These are phyloP conservation scores for Cruciata laevipes DNA, from an alignment of 257 asterid species.

Conservation along the genomic window DNA sequence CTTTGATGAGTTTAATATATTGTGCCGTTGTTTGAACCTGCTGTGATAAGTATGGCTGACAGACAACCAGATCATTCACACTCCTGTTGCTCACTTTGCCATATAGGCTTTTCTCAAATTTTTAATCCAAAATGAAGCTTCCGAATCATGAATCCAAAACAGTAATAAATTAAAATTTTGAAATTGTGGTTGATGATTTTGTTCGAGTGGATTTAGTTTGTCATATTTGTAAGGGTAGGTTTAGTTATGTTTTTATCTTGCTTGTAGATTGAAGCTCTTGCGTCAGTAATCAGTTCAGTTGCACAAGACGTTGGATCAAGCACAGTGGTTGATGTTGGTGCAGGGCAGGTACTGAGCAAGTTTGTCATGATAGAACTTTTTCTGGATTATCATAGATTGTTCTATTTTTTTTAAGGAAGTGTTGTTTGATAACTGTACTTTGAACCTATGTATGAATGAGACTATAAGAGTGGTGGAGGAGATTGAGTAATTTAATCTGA, in stretches of 20 bases:
- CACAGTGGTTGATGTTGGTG: constrained; percentile 72
- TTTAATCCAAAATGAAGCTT: neutral
- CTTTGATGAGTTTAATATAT: neutral
- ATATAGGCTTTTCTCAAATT: neutral
- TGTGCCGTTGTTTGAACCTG: neutral
- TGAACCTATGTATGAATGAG: too few species aligned
- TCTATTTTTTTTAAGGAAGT: neutral
- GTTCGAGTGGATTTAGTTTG: neutral
- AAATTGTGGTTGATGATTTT: neutral
- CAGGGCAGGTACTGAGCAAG: constrained; percentile 70
- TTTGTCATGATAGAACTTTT: neutral
- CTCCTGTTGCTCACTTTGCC: neutral
- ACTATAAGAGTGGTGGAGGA: too few species aligned
- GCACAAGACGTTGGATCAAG: constrained; percentile 51
- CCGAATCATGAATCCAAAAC: neutral
- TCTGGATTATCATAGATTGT: neutral
- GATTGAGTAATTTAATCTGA: too few species aligned
- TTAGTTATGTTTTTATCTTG: constrained; percentile 7
- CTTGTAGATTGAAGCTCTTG: constrained; percentile 68
- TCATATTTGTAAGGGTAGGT: constrained; percentile 4
- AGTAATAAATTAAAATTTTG: neutral
- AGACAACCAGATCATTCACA: too few species aligned
- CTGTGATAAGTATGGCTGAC: neutral
- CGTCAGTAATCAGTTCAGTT: constrained; percentile 53
- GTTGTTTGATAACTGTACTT: neutral